These are phyloP conservation scores for Paxillus ammoniavirescens DNA, from an alignment of 768 basidiomycete genomes.

Conservation along the genomic window DNA sequence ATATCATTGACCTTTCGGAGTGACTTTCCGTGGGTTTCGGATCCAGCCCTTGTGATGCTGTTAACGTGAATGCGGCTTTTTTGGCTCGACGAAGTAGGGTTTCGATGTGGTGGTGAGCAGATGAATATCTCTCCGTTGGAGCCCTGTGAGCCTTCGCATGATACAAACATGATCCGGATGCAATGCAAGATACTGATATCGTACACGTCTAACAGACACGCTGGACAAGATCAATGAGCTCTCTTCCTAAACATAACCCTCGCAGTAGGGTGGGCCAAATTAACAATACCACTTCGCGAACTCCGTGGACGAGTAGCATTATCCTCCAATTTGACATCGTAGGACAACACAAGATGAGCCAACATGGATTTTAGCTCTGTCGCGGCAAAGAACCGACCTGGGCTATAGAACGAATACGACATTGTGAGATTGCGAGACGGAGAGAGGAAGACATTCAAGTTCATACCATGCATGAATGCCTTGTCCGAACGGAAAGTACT, in stretches of 20 bases:
- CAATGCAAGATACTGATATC: too few species aligned
- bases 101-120: too few species aligned
- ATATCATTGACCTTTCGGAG: too few species aligned
- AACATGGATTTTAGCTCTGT: constrained; percentile 42
- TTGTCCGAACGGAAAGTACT: constrained; percentile 38
- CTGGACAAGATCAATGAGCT: too few species aligned
- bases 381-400: constrained; percentile 40
- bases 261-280: not conserved
- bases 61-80: too few species aligned
- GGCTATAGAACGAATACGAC: constrained; percentile 21
- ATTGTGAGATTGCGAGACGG: not conserved
- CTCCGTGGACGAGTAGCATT: not conserved
- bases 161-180: too few species aligned
- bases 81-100: too few species aligned
- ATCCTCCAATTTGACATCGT: constrained; percentile 4
- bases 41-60: too few species aligned
- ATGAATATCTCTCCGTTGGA: too few species aligned
- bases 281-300: not conserved
- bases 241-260: constrained; percentile 16
- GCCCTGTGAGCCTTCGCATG: too few species aligned
- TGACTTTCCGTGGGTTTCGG: too few species aligned
- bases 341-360: constrained; percentile 37
- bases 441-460: constrained; percentile 2
- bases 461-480: constrained; percentile 29
- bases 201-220: too few species aligned